Conservation (phyloP, 2,329 filamentous ascomycete species). For the Fusarium poae region DNA sequence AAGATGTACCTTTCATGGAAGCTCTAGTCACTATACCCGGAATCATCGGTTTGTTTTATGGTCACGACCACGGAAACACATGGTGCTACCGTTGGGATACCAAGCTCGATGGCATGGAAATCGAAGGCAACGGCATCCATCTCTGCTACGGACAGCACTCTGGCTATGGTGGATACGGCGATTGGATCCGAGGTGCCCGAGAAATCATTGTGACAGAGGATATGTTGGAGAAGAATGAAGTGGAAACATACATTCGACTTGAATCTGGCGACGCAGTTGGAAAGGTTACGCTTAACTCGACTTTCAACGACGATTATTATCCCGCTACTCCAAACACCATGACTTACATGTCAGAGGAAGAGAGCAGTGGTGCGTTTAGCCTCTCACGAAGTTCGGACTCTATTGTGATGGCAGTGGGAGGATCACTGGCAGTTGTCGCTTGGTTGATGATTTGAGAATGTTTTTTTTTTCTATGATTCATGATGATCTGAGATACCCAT, state of each 20-base stretch:
- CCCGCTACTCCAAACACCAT: conserved; percentile 57
- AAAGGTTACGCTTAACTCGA: conserved; percentile 68
- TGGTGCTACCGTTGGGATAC: conserved; percentile 68
- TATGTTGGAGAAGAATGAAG: conserved; percentile 55
- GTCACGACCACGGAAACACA: conserved; percentile 74
- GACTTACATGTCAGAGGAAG: conserved; percentile 44
- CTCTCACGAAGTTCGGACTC: not conserved
- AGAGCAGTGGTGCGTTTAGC: not conserved
- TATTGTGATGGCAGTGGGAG: conserved; percentile 3
- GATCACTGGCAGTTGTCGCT: conserved; percentile 7
- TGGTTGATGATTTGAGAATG: conserved; percentile 20
- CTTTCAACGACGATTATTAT: conserved; percentile 70
- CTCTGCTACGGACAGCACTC: conserved; percentile 74
- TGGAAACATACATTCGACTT: conserved; percentile 72
- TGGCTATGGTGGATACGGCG: conserved; percentile 78
- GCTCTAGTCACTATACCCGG: conserved; percentile 68
- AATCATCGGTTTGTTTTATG: conserved; percentile 70
- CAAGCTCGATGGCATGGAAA: conserved; percentile 51
- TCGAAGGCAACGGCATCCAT: conserved; percentile 60
- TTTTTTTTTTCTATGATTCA: conserved; percentile 8
- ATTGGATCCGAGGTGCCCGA: conserved; percentile 71
- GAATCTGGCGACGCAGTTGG: conserved; percentile 67
- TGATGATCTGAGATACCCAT: conserved; percentile 31
- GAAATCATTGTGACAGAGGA: conserved; percentile 65
- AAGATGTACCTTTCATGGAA: conserved; percentile 73